Base-by-base conservation (phyloP, 2,329 filamentous ascomycete genomes). In the Penicillium capsulatum region DNA sequence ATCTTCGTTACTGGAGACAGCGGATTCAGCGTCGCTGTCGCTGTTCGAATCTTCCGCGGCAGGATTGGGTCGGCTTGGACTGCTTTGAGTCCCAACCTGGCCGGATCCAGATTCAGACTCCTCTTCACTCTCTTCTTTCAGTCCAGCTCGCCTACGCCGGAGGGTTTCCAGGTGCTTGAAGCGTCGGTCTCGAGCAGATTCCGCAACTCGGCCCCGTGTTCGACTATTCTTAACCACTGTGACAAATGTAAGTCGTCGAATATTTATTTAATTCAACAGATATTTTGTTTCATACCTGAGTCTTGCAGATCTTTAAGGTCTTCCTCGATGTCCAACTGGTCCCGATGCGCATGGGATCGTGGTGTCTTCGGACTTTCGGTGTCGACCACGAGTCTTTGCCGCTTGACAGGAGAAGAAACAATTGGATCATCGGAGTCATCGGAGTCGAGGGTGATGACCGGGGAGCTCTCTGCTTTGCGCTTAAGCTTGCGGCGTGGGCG, bases 241-340 rank as follows among this genome's bases (percentile, higher is more conserved):
- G 24, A 13, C 39, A 14, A 11, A 36, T 13, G 34, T 50, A 53
- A 61, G 39, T n/a, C n/a, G n/a, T n/a, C 42, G 26, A 22, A 17
- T 3, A 11, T 31, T n/a, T 11, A 7, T 7, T 15, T 16, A 3
- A 30, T 17, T 3, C 8, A 30, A 30, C 15, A 0, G 14, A 17
- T 15, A 11, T 30, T 10, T 17, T 19, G 4, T 31, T n/a, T 15
- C n/a, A 1, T 60, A 65, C 66, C 63, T 35, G 70, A 72, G 42
- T 70, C 67, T 31, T 65, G 61, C 3, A 73, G 58, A 41, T 69
- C 67, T 35, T 63, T 57, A 3, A 73, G 50, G 45, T 73, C 70
- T 35, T 70, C 69, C 26, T 68, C 60, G 2, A 73, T 44, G 43
- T 73, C 70, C 14, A 66, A 54, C 34, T 59, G 53, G 37, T 66